Conservation (phyloP, 2,329 filamentous ascomycete species). For the Calonectria leucothoes region DNA sequence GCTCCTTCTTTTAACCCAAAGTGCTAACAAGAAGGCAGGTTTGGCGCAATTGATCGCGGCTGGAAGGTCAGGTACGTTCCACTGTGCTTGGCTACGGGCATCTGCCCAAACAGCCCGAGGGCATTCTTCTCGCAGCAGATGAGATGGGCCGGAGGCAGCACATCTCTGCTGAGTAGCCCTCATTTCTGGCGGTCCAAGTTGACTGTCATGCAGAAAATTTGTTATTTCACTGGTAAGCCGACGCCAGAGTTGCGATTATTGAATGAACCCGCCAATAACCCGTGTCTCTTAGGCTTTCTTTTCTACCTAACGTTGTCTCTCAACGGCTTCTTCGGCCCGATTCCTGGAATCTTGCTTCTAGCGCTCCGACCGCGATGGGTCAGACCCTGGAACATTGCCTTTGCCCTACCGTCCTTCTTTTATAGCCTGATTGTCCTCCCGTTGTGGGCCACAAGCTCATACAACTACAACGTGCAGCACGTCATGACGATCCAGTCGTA, state of each 20-base stretch:
- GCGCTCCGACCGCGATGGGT: background rate
- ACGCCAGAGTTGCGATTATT: background rate
- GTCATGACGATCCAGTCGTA: background rate
- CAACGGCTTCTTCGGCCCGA: background rate
- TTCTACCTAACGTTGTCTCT: background rate
- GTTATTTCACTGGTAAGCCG: background rate
- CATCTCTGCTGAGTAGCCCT: background rate
- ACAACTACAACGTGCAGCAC: background rate
- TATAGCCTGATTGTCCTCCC: background rate
- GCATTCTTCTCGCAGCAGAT: slow-evolving; percentile 5
- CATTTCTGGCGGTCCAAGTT: slow-evolving; percentile 1
- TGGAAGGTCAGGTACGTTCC: slow-evolving; percentile 5
- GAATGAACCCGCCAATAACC: no score
- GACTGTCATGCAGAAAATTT: background rate
- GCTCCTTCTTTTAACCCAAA: background rate
- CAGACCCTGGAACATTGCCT: background rate
- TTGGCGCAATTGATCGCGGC: background rate
- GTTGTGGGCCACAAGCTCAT: background rate
- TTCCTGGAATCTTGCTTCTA: background rate
- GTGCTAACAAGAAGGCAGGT: background rate
- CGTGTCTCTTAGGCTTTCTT: background rate
- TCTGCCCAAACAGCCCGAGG: background rate
- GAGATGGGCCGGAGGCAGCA: slow-evolving; percentile 1
- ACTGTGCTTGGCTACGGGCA: background rate
- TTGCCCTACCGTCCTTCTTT: background rate